These are phyloP conservation scores for Leccinum longicurvipes DNA, from an alignment of 768 basidiomycete genomes.

Conservation along the genomic window DNA sequence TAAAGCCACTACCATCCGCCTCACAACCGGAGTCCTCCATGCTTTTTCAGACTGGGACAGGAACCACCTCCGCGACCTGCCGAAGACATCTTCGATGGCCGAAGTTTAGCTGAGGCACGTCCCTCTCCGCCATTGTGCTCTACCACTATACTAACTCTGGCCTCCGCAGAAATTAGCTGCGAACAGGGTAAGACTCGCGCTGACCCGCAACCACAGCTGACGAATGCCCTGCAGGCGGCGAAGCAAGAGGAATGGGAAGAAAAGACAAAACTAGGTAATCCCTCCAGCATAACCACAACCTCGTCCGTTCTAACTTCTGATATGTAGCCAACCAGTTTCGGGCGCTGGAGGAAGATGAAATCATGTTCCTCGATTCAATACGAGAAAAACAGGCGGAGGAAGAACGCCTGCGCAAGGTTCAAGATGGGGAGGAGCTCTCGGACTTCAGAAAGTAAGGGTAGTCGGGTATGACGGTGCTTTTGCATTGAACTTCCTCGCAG, in stretches of 20 bases:
- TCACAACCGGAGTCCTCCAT: slow-evolving; percentile 1
- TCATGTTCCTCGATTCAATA: slow-evolving; percentile 83
- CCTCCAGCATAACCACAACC: slow-evolving; percentile 3
- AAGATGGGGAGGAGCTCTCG: slow-evolving; percentile 76
- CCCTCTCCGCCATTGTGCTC: slow-evolving; percentile 4
- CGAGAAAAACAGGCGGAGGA: slow-evolving; percentile 72
- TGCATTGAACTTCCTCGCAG: slow-evolving; percentile 31
- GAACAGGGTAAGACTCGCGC: slow-evolving; percentile 58
- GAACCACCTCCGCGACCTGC: slow-evolving; percentile 75
- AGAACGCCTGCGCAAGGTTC: slow-evolving; percentile 68
- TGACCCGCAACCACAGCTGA: slow-evolving; percentile 9
- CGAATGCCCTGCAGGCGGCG: slow-evolving; percentile 50
- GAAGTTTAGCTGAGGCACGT: slow-evolving; percentile 85
- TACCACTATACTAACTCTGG: slow-evolving; percentile 10
- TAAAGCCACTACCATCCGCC: slow-evolving; percentile 19
- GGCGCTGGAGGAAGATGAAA: slow-evolving; percentile 86
- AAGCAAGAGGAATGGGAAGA: slow-evolving; percentile 95
- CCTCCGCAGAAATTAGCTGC: slow-evolving; percentile 76
- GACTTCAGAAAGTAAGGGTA: slow-evolving; percentile 70
- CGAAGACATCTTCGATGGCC: slow-evolving; percentile 78
- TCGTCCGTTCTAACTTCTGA: slow-evolving; percentile 8
- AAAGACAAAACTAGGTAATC: slow-evolving; percentile 69
- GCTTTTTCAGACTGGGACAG: slow-evolving; percentile 63
- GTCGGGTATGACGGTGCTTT: neutral
- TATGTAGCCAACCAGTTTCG: slow-evolving; percentile 80